These are phyloP conservation scores for Periglandula ipomoeae DNA, from an alignment of 2,329 filamentous ascomycete genomes.

Conservation along the genomic window DNA sequence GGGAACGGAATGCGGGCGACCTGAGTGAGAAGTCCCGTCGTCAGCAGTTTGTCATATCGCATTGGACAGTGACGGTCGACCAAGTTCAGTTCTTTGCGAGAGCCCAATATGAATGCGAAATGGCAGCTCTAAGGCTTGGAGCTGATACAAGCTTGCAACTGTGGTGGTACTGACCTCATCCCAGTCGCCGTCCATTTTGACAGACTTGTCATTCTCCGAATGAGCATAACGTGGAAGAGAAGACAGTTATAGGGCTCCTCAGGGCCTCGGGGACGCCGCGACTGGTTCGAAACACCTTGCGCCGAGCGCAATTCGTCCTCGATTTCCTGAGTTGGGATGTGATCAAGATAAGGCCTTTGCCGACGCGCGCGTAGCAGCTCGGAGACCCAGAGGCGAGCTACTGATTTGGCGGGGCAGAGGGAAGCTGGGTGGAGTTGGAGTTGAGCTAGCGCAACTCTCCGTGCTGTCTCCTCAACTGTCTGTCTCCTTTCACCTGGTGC, in stretches of 20 bases:
- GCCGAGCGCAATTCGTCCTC: background rate
- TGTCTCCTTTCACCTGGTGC: too few species aligned
- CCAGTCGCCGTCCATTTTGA: constrained; percentile 58
- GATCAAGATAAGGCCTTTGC: background rate
- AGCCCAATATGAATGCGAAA: background rate
- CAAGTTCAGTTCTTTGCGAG: too few species aligned
- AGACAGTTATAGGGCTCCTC: constrained; percentile 1
- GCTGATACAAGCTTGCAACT: constrained; percentile 14
- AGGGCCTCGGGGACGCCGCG: constrained; percentile 8
- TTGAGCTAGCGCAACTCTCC: background rate
- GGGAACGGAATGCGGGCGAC: constrained; percentile 75
- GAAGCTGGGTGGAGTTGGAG: background rate
- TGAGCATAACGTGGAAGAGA: constrained; percentile 21
- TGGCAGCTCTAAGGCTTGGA: background rate
- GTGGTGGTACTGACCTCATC: constrained; percentile 41
- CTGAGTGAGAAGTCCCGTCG: constrained; percentile 31
- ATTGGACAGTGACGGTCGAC: background rate
- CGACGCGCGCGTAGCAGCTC: background rate
- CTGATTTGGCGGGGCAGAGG: background rate
- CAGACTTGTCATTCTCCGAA: constrained; percentile 27
- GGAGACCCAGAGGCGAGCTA: too few species aligned
- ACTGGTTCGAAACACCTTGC: constrained; percentile 5
- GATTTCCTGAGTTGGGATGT: background rate
- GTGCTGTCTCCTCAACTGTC: background rate
- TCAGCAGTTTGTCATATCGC: background rate